Percentiles rank a stretch among this genome's conserved stretches.
Conservation (phyloP, 2,329 filamentous ascomycete species). For the Xylaria multiplex region DNA sequence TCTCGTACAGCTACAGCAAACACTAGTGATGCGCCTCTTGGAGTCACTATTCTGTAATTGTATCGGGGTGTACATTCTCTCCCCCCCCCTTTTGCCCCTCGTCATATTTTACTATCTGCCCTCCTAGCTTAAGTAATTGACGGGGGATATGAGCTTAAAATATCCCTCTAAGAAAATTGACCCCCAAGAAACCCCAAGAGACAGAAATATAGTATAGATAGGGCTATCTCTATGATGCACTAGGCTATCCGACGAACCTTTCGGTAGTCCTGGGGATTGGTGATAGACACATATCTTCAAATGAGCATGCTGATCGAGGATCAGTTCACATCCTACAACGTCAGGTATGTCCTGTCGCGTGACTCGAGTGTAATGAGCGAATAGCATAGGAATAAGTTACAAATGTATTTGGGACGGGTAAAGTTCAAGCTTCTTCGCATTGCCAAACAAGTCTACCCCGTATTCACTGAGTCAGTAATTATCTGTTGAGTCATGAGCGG, state of each 20-base stretch:
- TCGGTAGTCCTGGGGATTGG: not conserved
- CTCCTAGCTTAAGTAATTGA: not conserved
- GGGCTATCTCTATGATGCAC: not conserved
- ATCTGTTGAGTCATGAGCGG: constrained; percentile 19
- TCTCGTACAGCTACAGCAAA: not conserved
- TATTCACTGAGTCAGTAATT: constrained; percentile 23
- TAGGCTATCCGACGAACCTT: not conserved
- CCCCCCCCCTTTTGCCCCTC: not conserved
- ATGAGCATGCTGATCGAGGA: not conserved
- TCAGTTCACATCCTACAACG: not conserved
- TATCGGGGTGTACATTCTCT: not conserved
- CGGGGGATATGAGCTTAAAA: not conserved
- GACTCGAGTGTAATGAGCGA: constrained; percentile 7
- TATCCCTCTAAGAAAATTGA: not conserved
- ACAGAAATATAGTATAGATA: not conserved
- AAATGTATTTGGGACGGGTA: not conserved
- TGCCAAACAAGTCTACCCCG: not conserved
- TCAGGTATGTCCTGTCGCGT: not conserved
- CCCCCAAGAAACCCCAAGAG: not conserved
- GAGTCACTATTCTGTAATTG: constrained; percentile 12
- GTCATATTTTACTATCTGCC: too few species aligned
- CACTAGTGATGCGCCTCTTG: constrained; percentile 2
- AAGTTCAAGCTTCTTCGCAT: not conserved
- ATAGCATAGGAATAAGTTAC: not conserved
- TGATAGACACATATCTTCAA: not conserved